A percentile compares a stretch with the other conserved stretches of the same genome.
These are phyloP conservation scores for Monoraphidium neglectum DNA, from an alignment of 139 green algal species.

Conservation along the genomic window DNA sequence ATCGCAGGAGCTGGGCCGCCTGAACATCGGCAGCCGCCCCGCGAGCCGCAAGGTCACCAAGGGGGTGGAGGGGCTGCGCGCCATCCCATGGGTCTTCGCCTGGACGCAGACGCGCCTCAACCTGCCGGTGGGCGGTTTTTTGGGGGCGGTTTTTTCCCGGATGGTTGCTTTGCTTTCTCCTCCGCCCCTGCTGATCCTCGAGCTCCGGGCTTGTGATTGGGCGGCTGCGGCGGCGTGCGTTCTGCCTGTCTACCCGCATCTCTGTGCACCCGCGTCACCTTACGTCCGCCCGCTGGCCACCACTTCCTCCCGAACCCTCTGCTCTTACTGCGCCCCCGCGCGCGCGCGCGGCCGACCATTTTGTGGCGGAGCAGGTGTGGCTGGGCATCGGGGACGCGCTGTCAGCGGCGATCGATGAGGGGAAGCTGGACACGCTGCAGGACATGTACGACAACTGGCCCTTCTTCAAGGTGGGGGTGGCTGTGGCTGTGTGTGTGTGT, in stretches of 20 bases:
- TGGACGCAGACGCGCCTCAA: slow-evolving; percentile 94
- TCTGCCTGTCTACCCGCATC: no score
- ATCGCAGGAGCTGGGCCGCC: slow-evolving; percentile 84
- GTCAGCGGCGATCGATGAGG: slow-evolving; percentile 48
- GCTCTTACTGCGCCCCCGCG: no score
- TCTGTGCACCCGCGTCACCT: no score
- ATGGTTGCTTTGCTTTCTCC: no score
- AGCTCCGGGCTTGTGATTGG: no score
- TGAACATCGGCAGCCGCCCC: slow-evolving; percentile 96
- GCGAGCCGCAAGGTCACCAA: slow-evolving; percentile 58
- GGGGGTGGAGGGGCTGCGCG: slow-evolving; percentile 86
- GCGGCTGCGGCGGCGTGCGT: no score
- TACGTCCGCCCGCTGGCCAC: no score
- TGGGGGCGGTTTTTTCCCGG: no score
- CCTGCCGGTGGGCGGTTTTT: slow-evolving; percentile 68
- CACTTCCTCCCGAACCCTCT: no score
- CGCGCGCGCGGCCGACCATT: no score
- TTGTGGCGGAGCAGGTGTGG: slow-evolving; percentile 67
- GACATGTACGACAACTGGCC: slow-evolving; percentile 97
- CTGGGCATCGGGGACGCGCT: slow-evolving; percentile 94
- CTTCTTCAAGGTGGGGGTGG: slow-evolving; percentile 93
- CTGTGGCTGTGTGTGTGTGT: slow-evolving; percentile 49
- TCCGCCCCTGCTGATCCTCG: no score
- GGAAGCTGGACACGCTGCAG: slow-evolving; percentile 59
- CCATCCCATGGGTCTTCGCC: slow-evolving; percentile 96